phyloP scores from a whole-genome alignment of 345 rosid species.

The Geranium brycei region DNA sequence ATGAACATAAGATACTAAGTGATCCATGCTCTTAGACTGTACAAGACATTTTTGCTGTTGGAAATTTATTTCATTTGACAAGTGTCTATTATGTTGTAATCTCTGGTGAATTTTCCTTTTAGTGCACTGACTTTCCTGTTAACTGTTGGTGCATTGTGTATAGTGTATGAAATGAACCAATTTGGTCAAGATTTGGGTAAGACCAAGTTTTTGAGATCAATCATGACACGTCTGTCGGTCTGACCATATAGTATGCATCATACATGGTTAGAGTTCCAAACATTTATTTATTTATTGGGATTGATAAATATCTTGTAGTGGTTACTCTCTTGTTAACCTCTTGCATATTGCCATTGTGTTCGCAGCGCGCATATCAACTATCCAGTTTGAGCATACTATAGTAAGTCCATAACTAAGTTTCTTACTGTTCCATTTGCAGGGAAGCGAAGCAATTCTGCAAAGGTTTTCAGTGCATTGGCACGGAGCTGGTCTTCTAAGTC shows the following conservation, averaged over 20 bases:
- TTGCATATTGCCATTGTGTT: neutral
- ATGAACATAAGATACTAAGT: neutral
- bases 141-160: neutral
- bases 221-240: neutral
- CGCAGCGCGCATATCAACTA: neutral
- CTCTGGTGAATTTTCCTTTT: neutral
- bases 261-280: neutral
- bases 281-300: no score
- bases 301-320: neutral
- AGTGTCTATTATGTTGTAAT: neutral
- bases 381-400: neutral
- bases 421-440: conserved; percentile 25
- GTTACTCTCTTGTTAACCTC: neutral
- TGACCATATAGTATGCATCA: neutral
- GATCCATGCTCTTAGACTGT: neutral
- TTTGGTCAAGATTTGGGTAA: neutral
- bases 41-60: no score
- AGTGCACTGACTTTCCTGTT: neutral
- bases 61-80: no score
- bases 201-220: neutral
- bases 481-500: conserved; percentile 90
- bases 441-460: conserved; percentile 66
- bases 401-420: neutral
- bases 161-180: no score
- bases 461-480: conserved; percentile 79